Base-by-base conservation (phyloP, 2,329 filamentous ascomycete genomes). In the Magnaporthiopsis poae region DNA sequence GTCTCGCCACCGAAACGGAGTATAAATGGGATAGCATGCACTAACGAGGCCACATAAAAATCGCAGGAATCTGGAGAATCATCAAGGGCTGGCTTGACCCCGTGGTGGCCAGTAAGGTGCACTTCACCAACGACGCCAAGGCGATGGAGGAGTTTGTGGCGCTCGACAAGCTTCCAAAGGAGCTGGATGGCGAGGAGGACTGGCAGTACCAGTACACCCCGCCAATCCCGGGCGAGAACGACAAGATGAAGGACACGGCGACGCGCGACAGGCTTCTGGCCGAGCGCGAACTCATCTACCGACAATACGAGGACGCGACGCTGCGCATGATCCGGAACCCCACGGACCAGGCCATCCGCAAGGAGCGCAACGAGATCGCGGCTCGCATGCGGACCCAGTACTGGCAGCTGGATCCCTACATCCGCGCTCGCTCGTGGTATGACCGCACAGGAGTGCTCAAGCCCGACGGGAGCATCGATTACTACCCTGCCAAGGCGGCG, bases 1-100 rank as follows among this genome's bases (percentile, higher is more conserved):
- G 8, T 25, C 25, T 56, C 18, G 18, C 21, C 18, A 2, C 46
- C 18, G 18, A 18, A 21, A 21, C 2, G 2, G 3, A 25, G 4
- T 56, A 9, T 21, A 9, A 7, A 4, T 8, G 18, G 9, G 5
- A 11, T 25, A 56, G 21, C n/a, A 11, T n/a, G 21, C 7, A 11
- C 46, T 56, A 56, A 56, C 8, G 46, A 9, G 69, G 5, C 31
- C 70, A 70, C 0, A 27, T 15, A 21, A 25, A 39, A 15, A 11
- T 25, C 35, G 5, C 68, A 90, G 90, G 91, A n/a, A 91, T 98
- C 70, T 98, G 94, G 95, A 92, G 87, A 75, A 91, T 99, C 70
- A 96, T 99, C 75, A 88, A 87, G 70, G 92, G 93, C 71, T 99
- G 95, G 95, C 86, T 99, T 56, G 95, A 99, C 75, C 95, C 95